Evolutionary conservation across 2,329 filamentous ascomycete genomes (phyloP), one percentile per base, ranked within the genome.

Genomic region (Penicillium sp.): DNA sequence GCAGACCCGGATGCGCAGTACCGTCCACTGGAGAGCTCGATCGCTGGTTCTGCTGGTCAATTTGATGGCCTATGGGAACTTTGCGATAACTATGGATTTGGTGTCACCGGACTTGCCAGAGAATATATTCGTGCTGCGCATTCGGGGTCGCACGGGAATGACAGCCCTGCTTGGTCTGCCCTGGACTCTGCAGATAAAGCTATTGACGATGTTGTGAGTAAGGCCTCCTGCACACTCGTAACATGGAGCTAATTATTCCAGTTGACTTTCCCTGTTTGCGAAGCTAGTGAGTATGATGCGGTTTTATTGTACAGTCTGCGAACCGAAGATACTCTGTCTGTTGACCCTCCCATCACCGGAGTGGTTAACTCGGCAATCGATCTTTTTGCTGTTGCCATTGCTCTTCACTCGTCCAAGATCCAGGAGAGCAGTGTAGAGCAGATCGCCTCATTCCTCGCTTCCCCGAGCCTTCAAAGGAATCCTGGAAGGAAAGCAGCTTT

Each of bases 11-110:
- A 95, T 63, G 82, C 67, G 6, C 84, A 87, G 13, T 58, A 66
- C 14, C 91, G 82, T 59, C 91, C 89, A 1, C 68, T 97, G 39
- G 95, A 91, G 61, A 86, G 88, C 11, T 89, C 90, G 0, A 96
- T 98, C 60, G 91, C 91, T 14, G 93, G 85, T 56, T 87, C 90
- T 13, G 87, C 89, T 1, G 89, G 87, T 5, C 86, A 83, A 2
- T 96, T 97, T 61, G 93, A 98, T 60, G 90, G 84, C 0, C 81
- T 98, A 31, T 98, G 93, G 93, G 91, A 97, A 52, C 81, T 95
- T 6, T 86, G 84, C 7, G 93, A 98, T 66, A 97, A 97, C 62
- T 90, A 85, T 58, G 91, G 90, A 1, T 97, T 95, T 67, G 93
- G 94, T 2, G 85, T 98, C 13, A 95, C 88, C 8, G 88, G 90